A percentile compares a stretch with the other conserved stretches of the same genome.
Conservation (phyloP, 2,329 filamentous ascomycete species). For the Aaosphaeria arxii region DNA sequence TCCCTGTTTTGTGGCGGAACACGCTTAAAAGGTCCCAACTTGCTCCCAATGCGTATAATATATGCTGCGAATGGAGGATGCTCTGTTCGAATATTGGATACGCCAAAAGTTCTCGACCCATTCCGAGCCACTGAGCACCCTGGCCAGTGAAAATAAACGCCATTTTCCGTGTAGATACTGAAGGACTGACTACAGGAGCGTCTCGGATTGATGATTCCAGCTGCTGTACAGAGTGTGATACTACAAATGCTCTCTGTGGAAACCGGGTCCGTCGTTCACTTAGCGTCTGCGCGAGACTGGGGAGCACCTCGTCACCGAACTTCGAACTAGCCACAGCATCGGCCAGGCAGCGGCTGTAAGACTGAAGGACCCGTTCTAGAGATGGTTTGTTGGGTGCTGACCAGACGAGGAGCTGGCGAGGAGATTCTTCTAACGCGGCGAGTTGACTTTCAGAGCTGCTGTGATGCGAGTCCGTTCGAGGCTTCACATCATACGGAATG, state of each 20-base stretch:
- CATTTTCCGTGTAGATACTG: neutral
- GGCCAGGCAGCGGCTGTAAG: neutral
- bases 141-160: slow-evolving; percentile 15
- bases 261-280: neutral
- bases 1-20: slow-evolving; percentile 2
- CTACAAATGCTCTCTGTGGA: neutral
- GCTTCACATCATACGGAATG: neutral
- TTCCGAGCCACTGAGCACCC: slow-evolving; percentile 10
- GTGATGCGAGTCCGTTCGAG: no score
- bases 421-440: neutral
- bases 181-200: neutral
- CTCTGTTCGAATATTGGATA: neutral
- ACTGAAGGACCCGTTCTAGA: neutral
- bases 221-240: neutral
- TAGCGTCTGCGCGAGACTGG: slow-evolving; percentile 3
- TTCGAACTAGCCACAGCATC: neutral
- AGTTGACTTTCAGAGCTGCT: no score
- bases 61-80: neutral
- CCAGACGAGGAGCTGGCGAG: neutral
- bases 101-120: slow-evolving; percentile 5
- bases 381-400: neutral
- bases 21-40: neutral
- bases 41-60: neutral
- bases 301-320: neutral
- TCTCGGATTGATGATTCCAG: neutral